Evolutionary conservation across 169 alveolate species (phyloP).

Genomic region (Ichthyophthirius multifiliis): DNA sequence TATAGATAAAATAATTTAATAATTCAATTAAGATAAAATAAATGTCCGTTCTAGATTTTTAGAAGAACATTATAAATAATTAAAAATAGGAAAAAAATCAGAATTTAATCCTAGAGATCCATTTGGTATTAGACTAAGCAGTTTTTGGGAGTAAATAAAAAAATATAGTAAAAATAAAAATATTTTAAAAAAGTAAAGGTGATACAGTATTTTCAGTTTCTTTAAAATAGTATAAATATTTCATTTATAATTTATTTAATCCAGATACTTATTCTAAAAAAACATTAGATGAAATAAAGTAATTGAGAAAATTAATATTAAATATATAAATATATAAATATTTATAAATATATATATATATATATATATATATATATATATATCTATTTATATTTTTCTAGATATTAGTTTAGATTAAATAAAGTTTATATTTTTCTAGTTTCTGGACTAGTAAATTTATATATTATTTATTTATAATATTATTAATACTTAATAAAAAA

Average conservation of each 20-base stretch:
- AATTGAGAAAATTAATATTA: no score
- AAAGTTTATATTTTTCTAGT: neutral
- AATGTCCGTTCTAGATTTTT: neutral
- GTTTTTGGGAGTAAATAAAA: neutral
- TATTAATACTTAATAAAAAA: neutral
- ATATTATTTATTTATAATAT: neutral
- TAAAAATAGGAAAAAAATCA: neutral
- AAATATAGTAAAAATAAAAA: neutral
- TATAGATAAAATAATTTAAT: neutral
- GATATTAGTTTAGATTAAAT: neutral
- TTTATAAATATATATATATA: no score
- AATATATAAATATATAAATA: no score
- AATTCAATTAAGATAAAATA: neutral
- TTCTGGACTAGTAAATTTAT: neutral
- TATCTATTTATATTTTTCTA: neutral
- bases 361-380: neutral
- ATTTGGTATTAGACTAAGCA: neutral
- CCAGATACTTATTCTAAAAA: neutral
- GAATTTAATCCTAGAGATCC: constrained; percentile 9
- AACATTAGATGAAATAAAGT: neutral
- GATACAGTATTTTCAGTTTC: neutral
- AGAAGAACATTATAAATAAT: neutral
- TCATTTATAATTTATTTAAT: neutral
- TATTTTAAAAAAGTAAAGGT: neutral
- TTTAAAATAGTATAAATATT: neutral